Evolutionary conservation across 805 yeast species (phyloP).

Genomic region (Diddensiella santjacobensis): DNA sequence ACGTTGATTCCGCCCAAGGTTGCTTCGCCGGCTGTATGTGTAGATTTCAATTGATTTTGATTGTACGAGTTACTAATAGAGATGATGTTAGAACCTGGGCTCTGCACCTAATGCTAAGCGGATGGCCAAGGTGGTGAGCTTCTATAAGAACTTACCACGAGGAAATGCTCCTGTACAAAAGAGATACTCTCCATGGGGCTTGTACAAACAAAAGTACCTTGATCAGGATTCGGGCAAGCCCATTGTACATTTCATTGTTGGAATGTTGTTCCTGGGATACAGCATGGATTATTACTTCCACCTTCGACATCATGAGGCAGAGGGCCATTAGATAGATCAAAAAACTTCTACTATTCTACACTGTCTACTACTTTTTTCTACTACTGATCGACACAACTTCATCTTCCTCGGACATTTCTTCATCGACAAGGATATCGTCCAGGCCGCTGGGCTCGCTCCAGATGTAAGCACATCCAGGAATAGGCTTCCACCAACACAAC

Average conservation of each 20-base stretch:
- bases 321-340: conserved; percentile 4
- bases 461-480: conserved; percentile 16
- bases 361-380: background rate
- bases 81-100: conserved; percentile 80
- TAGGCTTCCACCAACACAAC: conserved; percentile 35
- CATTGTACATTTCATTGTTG: conserved; percentile 62
- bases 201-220: conserved; percentile 26
- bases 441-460: conserved; percentile 17
- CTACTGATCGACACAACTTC: background rate
- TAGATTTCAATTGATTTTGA: too few species aligned
- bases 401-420: background rate
- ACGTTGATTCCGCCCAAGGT: conserved; percentile 98
- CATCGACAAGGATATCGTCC: too few species aligned
- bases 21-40: conserved; percentile 86
- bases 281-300: conserved; percentile 92
- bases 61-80: too few species aligned
- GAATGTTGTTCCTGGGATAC: conserved; percentile 75
- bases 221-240: conserved; percentile 33
- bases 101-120: conserved; percentile 96
- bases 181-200: conserved; percentile 38
- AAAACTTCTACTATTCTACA: background rate
- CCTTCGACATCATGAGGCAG: conserved; percentile 34
- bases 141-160: conserved; percentile 94
- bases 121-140: conserved; percentile 89
- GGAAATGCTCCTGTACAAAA: conserved; percentile 71